Evolutionary conservation across 306 rosid species (phyloP).

Genomic region (Rubus idaeus): DNA sequence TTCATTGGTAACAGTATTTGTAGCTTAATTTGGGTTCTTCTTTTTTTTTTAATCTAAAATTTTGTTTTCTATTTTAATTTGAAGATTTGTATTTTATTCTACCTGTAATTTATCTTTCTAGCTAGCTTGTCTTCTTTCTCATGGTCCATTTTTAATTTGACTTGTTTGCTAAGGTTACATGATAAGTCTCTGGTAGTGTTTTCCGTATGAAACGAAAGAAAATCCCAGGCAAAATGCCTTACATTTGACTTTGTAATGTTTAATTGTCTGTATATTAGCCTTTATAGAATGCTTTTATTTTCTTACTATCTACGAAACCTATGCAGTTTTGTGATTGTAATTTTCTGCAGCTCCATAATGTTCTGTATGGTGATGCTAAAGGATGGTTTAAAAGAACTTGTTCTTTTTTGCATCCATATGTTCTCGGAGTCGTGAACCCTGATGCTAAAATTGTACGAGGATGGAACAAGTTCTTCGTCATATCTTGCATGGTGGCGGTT

Average conservation of each 20-base stretch:
- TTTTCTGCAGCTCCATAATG: conserved; percentile 45
- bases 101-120: too few species aligned
- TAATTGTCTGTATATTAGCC: neutral
- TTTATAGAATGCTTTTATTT: neutral
- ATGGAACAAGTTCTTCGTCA: conserved; percentile 55
- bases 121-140: neutral
- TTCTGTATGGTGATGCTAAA: conserved; percentile 49
- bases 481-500: conserved; percentile 42
- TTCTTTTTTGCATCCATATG: conserved; percentile 33
- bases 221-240: neutral
- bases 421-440: conserved; percentile 61
- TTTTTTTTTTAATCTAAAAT: too few species aligned
- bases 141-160: neutral
- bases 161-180: neutral
- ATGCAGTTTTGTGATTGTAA: conserved; percentile 13
- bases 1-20: too few species aligned
- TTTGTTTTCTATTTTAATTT: too few species aligned
- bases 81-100: too few species aligned
- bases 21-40: too few species aligned
- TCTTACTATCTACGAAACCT: neutral
- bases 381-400: conserved; percentile 37
- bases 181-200: neutral
- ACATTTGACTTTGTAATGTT: neutral
- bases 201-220: neutral
- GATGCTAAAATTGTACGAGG: conserved; percentile 46